Evolutionary conservation across 495 filamentous ascomycete species (phyloP).

Genomic region (Articulospora tetracladia): DNA sequence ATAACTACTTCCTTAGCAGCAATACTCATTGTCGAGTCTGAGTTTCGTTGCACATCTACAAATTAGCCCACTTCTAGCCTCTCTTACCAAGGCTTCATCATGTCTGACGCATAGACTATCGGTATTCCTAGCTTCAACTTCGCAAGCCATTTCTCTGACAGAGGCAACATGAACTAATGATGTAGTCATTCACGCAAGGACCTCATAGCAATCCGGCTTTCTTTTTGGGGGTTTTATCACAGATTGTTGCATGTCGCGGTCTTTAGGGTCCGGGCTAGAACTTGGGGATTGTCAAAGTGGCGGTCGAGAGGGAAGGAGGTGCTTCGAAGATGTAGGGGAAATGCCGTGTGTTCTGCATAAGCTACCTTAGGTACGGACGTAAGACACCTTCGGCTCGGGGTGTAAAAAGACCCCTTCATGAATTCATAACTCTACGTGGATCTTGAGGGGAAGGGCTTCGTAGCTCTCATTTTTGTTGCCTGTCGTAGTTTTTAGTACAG

Average conservation of each 20-base stretch:
- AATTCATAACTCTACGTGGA: too few species aligned
- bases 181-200: not conserved
- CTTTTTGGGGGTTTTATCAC: not conserved
- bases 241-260: conserved; percentile 3
- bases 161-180: not conserved
- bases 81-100: not conserved
- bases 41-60: not conserved
- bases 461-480: not conserved
- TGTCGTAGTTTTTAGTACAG: not conserved
- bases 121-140: not conserved
- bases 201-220: not conserved
- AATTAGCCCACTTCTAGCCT: not conserved
- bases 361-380: too few species aligned
- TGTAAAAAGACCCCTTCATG: too few species aligned
- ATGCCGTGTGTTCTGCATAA: not conserved
- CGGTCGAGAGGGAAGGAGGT: not conserved
- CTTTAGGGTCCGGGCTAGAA: conserved; percentile 1
- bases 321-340: not conserved
- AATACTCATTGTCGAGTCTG: too few species aligned
- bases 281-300: not conserved
- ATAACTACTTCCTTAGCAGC: too few species aligned
- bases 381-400: too few species aligned
- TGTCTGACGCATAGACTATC: not conserved
- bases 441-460: too few species aligned
- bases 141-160: not conserved